Evolutionary conservation across 331 rosid species (phyloP), one percentile per base, ranked within the genome.

Genomic region (Prunus yedoensis): DNA sequence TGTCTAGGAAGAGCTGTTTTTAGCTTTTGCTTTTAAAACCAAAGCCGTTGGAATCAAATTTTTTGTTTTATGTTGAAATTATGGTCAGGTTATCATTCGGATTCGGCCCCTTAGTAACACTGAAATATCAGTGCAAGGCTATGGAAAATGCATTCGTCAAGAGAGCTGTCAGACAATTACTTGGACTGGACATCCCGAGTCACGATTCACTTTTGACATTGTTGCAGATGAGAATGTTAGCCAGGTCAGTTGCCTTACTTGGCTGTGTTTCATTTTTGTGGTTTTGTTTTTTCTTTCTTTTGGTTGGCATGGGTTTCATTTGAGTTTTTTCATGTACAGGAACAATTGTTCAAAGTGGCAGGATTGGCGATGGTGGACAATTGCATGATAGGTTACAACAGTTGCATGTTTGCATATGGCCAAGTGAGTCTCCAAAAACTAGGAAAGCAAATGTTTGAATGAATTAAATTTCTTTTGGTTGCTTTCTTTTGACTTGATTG

Each of bases 331-430:
- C 30, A 7, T 7, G 8, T 71, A 68, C 97, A 95, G 99, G 99
- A 95, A 86, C 89, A 88, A 1, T 87, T 95, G 66, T 95, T 95
- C 76, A 92, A 92, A 84, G 94, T 85, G 65, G 99, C 99, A 61
- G 99, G 99, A 77, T 71, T 95, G 74, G 97, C 97, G 10, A 95
- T 95, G 98, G 91, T 95, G 69, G 99, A 92, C 78, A 95, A 95
- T 74, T 95, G 99, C 79, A 85, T 95, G 89, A 95, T 83, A 63
- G 99, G 99, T 71, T 95, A 95, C 86, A 95, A 95, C 81, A 92
- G 98, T 80, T 95, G 99, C 85, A 95, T 95, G 99, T 95, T 95
- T 86, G 99, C 98, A 57, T 95, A 95, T 88, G 99, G 99, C 43
- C 99, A 95, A 87, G 99, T 95, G 86, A 83, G 98, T 80, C 17